These are phyloP conservation scores for Colletotrichum sp. DNA, from an alignment of 2,329 filamentous ascomycete genomes.

Conservation along the genomic window DNA sequence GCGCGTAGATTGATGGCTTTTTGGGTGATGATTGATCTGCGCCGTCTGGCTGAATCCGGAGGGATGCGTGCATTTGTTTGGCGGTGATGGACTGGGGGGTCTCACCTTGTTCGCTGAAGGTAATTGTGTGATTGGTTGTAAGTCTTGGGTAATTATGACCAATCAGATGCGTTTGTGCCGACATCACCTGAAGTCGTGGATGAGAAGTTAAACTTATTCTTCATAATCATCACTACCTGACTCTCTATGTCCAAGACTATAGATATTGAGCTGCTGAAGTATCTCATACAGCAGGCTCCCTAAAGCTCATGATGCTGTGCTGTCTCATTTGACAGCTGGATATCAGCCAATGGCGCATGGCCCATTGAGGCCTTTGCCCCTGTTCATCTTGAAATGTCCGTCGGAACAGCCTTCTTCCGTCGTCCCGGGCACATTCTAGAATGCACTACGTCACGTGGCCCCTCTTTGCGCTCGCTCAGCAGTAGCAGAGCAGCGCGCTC, in stretches of 20 bases:
- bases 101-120: not conserved
- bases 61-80: conserved; percentile 2
- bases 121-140: not conserved
- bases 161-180: not conserved
- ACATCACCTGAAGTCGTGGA: not conserved
- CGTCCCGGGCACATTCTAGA: not conserved
- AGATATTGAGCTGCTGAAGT: no score
- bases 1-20: not conserved
- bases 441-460: conserved; percentile 1
- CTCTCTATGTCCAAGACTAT: no score
- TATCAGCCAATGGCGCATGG: conserved; percentile 3
- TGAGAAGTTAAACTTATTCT: not conserved
- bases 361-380: not conserved
- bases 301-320: not conserved
- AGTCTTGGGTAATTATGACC: not conserved
- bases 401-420: not conserved
- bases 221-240: rapidly evolving
- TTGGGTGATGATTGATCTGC: not conserved
- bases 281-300: no score
- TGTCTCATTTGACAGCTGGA: not conserved
- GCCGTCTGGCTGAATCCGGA: conserved; percentile 2
- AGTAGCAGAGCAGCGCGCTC: not conserved
- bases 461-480: not conserved
- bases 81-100: not conserved
- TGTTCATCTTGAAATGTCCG: not conserved